phyloP scores from a whole-genome alignment of 2,329 filamentous ascomycete species.

The Phaeomoniella chlamydospora region DNA sequence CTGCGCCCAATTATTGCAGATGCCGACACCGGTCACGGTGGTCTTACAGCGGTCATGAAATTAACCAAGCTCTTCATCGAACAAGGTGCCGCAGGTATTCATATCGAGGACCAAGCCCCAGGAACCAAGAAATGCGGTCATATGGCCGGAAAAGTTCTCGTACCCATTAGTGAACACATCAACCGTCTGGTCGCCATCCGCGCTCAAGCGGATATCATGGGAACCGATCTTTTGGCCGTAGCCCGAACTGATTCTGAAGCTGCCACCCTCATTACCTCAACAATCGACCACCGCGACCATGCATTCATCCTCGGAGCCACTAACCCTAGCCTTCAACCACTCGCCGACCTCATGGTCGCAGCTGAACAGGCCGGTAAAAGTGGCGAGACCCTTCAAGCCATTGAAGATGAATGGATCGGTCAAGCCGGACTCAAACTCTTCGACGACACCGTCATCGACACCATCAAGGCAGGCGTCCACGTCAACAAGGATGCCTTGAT shows the following conservation, averaged over 20 bases:
- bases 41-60: slow-evolving; percentile 98
- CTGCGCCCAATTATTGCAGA: slow-evolving; percentile 92
- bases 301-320: slow-evolving; percentile 82
- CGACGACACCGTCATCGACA: slow-evolving; percentile 73
- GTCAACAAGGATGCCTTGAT: slow-evolving; percentile 56
- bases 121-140: slow-evolving; percentile 99
- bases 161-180: slow-evolving; percentile 95
- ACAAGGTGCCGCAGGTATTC: slow-evolving; percentile 90
- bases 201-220: slow-evolving; percentile 98
- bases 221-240: slow-evolving; percentile 76
- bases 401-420: slow-evolving; percentile 77
- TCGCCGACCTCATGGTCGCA: slow-evolving; percentile 80
- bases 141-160: slow-evolving; percentile 97
- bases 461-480: slow-evolving; percentile 55
- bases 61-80: slow-evolving; percentile 95
- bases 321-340: slow-evolving; percentile 67
- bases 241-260: slow-evolving; percentile 96
- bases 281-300: slow-evolving; percentile 91
- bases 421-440: slow-evolving; percentile 76
- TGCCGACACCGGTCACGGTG: slow-evolving; percentile 92
- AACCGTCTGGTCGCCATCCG: slow-evolving; percentile 93
- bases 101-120: slow-evolving; percentile 96
- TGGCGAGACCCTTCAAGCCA: slow-evolving; percentile 68
- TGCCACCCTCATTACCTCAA: slow-evolving; percentile 90
- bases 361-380: slow-evolving; percentile 71